Conservation (phyloP, 75 land plant genomes). For the Isoetes taiwanensis region DNA sequence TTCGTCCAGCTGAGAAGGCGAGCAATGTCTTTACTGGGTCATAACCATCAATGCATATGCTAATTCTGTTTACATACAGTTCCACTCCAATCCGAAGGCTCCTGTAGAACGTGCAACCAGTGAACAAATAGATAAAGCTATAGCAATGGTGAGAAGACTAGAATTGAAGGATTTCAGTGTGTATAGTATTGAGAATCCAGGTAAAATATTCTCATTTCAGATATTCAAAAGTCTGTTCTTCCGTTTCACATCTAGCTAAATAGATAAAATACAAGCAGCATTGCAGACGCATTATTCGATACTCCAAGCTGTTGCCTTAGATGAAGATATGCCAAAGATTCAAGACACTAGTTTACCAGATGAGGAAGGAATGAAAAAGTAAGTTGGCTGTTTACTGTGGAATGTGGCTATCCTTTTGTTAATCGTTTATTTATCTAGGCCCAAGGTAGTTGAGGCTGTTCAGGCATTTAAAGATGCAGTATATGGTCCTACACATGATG, state of each 20-base stretch:
- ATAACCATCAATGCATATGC: too few relatives aligned
- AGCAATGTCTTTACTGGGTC: too few relatives aligned
- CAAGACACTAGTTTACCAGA: slow-evolving; percentile 83
- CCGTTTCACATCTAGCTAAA: not conserved
- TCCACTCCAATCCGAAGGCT: slow-evolving; percentile 24
- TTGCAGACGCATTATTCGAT: slow-evolving; percentile 89
- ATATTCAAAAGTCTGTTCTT: not conserved
- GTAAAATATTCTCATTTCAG: slow-evolving; percentile 15
- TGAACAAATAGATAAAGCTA: slow-evolving; percentile 66
- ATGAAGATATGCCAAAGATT: slow-evolving; percentile 45
- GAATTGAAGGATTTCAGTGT: slow-evolving; percentile 74
- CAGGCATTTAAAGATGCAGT: slow-evolving; percentile 68
- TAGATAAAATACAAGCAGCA: slow-evolving; percentile 29
- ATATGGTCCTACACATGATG: slow-evolving; percentile 57
- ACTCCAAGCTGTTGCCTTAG: slow-evolving; percentile 74
- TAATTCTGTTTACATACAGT: slow-evolving; percentile 19
- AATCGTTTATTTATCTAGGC: slow-evolving; percentile 22
- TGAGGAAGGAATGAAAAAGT: slow-evolving; percentile 75
- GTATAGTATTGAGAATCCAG: slow-evolving; percentile 76
- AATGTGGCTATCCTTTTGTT: not conserved
- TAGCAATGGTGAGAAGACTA: slow-evolving; percentile 47
- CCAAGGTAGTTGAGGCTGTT: slow-evolving; percentile 36
- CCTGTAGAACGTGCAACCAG: slow-evolving; percentile 41
- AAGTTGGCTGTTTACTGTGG: slow-evolving; percentile 1
- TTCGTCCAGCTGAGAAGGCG: slow-evolving; percentile 81